Evolutionary conservation across 208 protist genomes (phyloP), one percentile per base, ranked within the genome.

Genomic region (Crithidia expoeki): DNA sequence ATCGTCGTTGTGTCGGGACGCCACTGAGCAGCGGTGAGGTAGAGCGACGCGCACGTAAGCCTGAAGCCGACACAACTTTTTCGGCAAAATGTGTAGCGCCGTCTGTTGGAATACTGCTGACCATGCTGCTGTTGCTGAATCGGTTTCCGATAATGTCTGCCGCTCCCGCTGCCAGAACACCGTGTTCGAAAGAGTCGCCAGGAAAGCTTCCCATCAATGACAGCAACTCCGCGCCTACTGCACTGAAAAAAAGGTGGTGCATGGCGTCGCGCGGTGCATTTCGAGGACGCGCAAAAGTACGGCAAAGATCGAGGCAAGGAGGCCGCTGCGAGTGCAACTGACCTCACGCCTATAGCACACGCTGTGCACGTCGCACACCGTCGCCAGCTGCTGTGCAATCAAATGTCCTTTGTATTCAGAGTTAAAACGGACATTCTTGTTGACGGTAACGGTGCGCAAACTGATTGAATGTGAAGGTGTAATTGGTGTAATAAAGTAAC

Each of bases 291-390:
- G 58, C 21, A 33, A 33, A 56, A 75, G 63, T 19, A 74, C 52
- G 17, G 66, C 62, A 25, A 74, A 68, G 19, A 74, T 38, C 0
- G 74, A 68, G 10, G 74, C 61, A 2, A 80, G 67, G 2, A 80
- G 74, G 2, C 68, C 74, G 30, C 55, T 64, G 0, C 55, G 53
- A 1, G 68, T 80, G 63, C 68, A 80, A 4, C 34, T 32, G 10
- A 49, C 33, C 23, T 46, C 56, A 10, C 56, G 33, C 50, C 72
- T 72, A 58, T 49, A 44, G 33, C 51, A 61, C 27, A 21, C 32
- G 33, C 72, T 64, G 2, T 68, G 32, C 9, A 52, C 60, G 30
- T 67, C 61, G 30, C 61, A 60, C 33, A 50, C 61, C 9, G 59
- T 36, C 10, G 59, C 56, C 2, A 63, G 62, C 47, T 68, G 71